Conservation (phyloP, 176 grass and related monocot genomes). For the Carex pumila region DNA sequence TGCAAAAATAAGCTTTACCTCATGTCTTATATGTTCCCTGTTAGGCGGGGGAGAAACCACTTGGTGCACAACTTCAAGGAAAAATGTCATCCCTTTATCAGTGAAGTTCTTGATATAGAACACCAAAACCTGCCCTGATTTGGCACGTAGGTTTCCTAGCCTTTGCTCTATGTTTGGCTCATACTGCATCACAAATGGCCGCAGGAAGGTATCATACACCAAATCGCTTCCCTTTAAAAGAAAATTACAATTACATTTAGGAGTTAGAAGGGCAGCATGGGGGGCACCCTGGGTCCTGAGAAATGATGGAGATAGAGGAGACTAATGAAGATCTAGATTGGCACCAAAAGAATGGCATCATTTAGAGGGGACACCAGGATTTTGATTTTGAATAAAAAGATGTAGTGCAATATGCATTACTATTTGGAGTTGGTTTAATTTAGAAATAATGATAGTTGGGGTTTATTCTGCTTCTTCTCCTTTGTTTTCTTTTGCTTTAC, state of each 20-base stretch:
- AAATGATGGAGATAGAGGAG: not conserved
- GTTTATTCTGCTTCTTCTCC: not conserved
- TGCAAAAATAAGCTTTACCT: constrained; percentile 1
- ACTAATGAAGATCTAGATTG: not conserved
- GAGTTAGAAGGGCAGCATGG: not conserved
- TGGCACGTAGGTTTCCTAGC: constrained; percentile 51
- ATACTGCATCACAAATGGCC: constrained; percentile 91
- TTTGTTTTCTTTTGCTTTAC: not conserved
- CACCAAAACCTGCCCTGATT: constrained; percentile 62
- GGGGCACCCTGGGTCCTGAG: not conserved
- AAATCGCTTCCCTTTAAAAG: constrained; percentile 70
- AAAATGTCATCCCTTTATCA: constrained; percentile 68
- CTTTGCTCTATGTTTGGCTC: constrained; percentile 92
- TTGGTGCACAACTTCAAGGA: constrained; percentile 58
- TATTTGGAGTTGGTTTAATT: not conserved
- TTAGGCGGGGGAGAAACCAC: constrained; percentile 52
- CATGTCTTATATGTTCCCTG: not conserved
- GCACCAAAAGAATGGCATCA: not conserved
- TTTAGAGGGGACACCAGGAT: not conserved
- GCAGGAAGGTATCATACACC: constrained; percentile 79
- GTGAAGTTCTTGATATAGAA: constrained; percentile 86
- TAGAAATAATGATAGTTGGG: not conserved
- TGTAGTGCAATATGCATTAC: not conserved
- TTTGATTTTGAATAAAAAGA: not conserved
- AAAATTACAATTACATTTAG: constrained; percentile 1